phyloP scores from a whole-genome alignment of 2,329 filamentous ascomycete species.

The Aspergillus candidus region DNA sequence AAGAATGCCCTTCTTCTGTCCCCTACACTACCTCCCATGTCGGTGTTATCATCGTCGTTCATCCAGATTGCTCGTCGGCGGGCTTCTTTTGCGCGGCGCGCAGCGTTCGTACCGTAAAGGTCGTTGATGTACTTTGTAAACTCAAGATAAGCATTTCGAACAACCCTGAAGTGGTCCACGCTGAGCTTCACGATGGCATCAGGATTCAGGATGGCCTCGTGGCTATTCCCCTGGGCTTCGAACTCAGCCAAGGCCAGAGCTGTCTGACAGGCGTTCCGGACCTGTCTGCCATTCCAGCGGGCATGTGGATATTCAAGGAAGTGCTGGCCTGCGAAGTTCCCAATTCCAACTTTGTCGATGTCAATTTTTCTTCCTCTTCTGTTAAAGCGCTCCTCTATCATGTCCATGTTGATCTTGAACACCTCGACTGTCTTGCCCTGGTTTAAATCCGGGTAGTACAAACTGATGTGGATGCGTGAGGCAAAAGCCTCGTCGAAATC shows the following conservation, averaged over 20 bases:
- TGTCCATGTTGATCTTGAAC: constrained; percentile 18
- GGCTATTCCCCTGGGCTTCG: neutral
- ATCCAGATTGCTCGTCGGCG: no score
- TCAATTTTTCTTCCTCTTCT: neutral
- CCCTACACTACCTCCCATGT: no score
- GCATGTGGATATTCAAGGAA: constrained; percentile 7
- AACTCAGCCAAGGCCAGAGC: constrained; percentile 25
- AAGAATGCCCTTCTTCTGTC: no score
- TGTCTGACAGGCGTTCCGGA: constrained; percentile 33
- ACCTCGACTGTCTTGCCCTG: constrained; percentile 13
- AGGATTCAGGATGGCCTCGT: neutral
- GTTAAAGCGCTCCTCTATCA: constrained; percentile 6
- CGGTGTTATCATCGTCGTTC: no score
- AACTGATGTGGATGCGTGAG: constrained; percentile 43
- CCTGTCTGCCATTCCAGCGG: constrained; percentile 34
- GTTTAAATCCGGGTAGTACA: constrained; percentile 35
- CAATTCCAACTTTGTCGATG: neutral
- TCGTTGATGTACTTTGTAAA: neutral
- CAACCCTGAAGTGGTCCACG: neutral
- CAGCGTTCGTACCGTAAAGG: neutral
- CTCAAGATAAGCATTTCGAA: neutral
- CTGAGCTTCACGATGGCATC: neutral
- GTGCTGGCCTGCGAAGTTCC: neutral
- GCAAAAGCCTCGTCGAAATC: constrained; percentile 44
- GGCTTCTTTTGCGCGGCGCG: neutral